Conservation (phyloP, 2,329 filamentous ascomycete species). For the Colletotrichum shisoi region DNA sequence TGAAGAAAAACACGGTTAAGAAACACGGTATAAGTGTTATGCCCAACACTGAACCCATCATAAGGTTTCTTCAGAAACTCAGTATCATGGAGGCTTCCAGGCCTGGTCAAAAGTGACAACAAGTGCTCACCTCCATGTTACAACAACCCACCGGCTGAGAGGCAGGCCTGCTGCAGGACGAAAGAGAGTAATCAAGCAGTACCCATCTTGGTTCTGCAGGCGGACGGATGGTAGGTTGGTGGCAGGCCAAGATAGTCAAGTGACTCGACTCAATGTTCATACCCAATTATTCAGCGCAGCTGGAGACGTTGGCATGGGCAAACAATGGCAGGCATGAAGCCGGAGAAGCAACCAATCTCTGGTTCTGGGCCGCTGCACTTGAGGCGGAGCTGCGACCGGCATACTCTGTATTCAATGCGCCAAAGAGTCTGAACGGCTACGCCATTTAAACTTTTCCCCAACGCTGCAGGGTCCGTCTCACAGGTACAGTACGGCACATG, state of each 20-base stretch:
- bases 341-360: constrained; percentile 8
- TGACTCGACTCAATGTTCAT: constrained; percentile 22
- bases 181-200: background rate
- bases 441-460: constrained; percentile 31
- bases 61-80: too few species aligned
- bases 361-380: constrained; percentile 10
- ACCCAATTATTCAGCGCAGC: constrained; percentile 21
- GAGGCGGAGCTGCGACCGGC: constrained; percentile 26
- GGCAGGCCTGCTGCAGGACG: background rate
- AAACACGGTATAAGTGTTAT: too few species aligned
- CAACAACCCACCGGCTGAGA: background rate
- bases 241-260: constrained; percentile 22
- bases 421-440: constrained; percentile 26
- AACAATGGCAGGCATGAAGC: background rate
- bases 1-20: too few species aligned
- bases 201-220: constrained; percentile 12
- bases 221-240: background rate
- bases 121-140: constrained; percentile 7
- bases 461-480: constrained; percentile 35
- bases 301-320: constrained; percentile 11
- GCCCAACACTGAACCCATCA: too few species aligned
- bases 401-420: constrained; percentile 15
- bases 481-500: constrained; percentile 10
- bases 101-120: constrained; percentile 17
- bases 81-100: too few species aligned